phyloP scores from a whole-genome alignment of 2,329 filamentous ascomycete species.

The Herpotrichia juniperi region DNA sequence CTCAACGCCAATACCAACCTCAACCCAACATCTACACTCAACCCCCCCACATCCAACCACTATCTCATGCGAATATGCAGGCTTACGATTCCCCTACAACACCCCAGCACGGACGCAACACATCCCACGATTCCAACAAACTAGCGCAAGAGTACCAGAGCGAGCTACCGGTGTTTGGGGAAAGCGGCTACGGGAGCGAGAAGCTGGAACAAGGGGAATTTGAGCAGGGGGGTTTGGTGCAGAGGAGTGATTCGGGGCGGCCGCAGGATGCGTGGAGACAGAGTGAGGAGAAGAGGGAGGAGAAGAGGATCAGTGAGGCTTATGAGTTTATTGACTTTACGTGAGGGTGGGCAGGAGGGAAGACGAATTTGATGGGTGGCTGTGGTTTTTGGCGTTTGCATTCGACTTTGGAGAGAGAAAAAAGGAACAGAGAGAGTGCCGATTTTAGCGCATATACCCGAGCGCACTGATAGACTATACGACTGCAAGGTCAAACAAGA shows the following conservation, averaged over 20 bases:
- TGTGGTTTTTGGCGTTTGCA: too few species aligned
- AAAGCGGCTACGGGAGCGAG: slow-evolving; percentile 21
- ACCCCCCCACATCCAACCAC: background rate
- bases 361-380: too few species aligned
- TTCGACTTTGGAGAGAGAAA: too few species aligned
- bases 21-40: background rate
- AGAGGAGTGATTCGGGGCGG: background rate
- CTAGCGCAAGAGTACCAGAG: slow-evolving; percentile 32
- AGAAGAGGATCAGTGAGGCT: background rate
- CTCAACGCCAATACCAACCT: background rate
- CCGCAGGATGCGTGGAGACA: background rate
- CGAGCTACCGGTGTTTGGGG: slow-evolving; percentile 24
- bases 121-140: slow-evolving; percentile 23
- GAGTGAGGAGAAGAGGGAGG: background rate
- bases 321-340: slow-evolving; percentile 2
- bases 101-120: slow-evolving; percentile 19
- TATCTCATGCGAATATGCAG: background rate
- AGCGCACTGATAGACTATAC: too few species aligned
- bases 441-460: background rate
- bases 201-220: background rate
- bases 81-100: slow-evolving; percentile 1
- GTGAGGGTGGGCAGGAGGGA: background rate
- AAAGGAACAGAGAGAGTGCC: background rate
- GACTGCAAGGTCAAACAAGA: too few species aligned
- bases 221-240: background rate